These are phyloP conservation scores for Phytophthora aleatoria DNA, from an alignment of 352 stramenopile species.

Conservation along the genomic window DNA sequence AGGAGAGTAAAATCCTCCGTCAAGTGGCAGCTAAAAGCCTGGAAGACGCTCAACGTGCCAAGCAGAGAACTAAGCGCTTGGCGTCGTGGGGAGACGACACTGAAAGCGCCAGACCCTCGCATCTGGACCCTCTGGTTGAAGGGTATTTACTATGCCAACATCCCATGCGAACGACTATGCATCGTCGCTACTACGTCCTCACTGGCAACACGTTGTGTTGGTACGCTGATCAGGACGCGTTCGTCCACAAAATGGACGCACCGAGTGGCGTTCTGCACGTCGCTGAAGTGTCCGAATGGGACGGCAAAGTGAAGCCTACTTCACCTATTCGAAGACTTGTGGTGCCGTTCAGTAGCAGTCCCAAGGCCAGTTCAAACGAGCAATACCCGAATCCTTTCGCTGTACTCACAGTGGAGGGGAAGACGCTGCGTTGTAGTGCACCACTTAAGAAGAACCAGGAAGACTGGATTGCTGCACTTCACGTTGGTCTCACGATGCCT, in stretches of 20 bases:
- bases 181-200: slow-evolving; percentile 80
- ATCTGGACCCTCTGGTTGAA: slow-evolving; percentile 70
- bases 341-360: slow-evolving; percentile 24
- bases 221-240: slow-evolving; percentile 77
- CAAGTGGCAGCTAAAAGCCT: slow-evolving; percentile 51
- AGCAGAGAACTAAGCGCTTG: slow-evolving; percentile 53
- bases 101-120: slow-evolving; percentile 34
- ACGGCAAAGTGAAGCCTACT: slow-evolving; percentile 48
- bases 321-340: slow-evolving; percentile 31
- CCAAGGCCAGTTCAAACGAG: slow-evolving; percentile 39
- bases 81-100: slow-evolving; percentile 57
- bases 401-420: slow-evolving; percentile 70
- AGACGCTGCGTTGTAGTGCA: slow-evolving; percentile 65
- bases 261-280: slow-evolving; percentile 75
- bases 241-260: slow-evolving; percentile 43
- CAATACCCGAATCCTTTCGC: slow-evolving; percentile 60
- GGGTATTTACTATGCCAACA: slow-evolving; percentile 79
- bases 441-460: slow-evolving; percentile 65
- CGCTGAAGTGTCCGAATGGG: slow-evolving; percentile 63
- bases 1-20: slow-evolving; percentile 48
- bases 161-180: slow-evolving; percentile 61
- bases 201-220: slow-evolving; percentile 82
- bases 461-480: slow-evolving; percentile 72
- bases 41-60: slow-evolving; percentile 61
- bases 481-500: slow-evolving; percentile 79